phyloP scores from a whole-genome alignment of 2,329 filamentous ascomycete genomes.

The Alternaria consortialis region DNA sequence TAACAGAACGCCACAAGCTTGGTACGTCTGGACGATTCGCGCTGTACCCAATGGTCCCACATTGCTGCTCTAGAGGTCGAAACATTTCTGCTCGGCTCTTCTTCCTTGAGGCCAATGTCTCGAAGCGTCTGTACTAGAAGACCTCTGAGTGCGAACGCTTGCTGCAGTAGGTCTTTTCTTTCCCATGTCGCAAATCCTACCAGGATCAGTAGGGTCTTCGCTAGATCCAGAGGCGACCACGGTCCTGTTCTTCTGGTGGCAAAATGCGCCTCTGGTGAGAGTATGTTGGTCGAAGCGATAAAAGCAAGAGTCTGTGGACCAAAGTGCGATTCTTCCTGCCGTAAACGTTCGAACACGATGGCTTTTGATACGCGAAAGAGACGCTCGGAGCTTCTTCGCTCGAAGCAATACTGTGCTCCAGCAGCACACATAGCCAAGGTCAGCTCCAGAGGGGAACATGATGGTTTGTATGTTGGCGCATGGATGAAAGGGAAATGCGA shows the following conservation, averaged over 20 bases:
- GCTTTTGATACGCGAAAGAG: conserved; percentile 42
- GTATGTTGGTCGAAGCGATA: conserved; percentile 24
- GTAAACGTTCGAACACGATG: conserved; percentile 39
- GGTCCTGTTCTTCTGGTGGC: conserved; percentile 27
- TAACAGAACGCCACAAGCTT: conserved; percentile 46
- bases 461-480: conserved; percentile 42
- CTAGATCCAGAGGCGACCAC: conserved; percentile 40
- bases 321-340: conserved; percentile 37
- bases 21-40: conserved; percentile 41
- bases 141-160: conserved; percentile 41
- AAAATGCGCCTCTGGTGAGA: conserved; percentile 15
- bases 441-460: conserved; percentile 42
- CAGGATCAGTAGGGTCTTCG: conserved; percentile 41
- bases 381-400: conserved; percentile 38
- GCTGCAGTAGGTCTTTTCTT: conserved; percentile 38
- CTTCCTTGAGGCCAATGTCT: conserved; percentile 40
- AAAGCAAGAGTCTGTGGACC: conserved; percentile 35
- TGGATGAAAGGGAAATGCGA: conserved; percentile 48
- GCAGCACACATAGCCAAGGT: conserved; percentile 45
- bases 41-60: conserved; percentile 44
- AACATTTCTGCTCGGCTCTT: conserved; percentile 9
- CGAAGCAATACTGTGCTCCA: conserved; percentile 48
- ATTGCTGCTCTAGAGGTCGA: conserved; percentile 32
- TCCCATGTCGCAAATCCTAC: conserved; percentile 47
- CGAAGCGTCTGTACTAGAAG: conserved; percentile 40